Base-by-base conservation (phyloP, 345 rosid species). In the Carallia brachiata region DNA sequence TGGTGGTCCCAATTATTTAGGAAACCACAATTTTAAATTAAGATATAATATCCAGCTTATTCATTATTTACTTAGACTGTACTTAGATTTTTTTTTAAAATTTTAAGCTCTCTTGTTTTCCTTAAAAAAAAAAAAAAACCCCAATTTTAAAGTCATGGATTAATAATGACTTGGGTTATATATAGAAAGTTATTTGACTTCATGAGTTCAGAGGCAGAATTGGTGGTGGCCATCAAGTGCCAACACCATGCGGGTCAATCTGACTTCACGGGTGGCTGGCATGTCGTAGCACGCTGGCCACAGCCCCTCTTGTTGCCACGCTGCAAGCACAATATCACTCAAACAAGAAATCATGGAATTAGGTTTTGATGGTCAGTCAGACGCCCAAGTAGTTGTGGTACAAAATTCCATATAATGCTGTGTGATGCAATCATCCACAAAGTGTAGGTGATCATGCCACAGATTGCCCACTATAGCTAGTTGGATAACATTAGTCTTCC, bases 211-310 rank as follows among this genome's bases (percentile, higher is more conserved):
- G 0, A 44, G 12, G 16, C 16, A 44, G 3, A 44, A 44, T 10
- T 44, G 16, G 37, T 28, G 34, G 37, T 28, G 34, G 9, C 23
- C 56, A 63, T 71, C 68, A 32, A 71, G 61, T n/a, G 69, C 23
- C 10, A 7, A 31, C 17, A 32, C 40, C 76, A 73, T 60, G 76
- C 70, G 76, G 69, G 34, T 47, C 58, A 57, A 56, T 7, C 32
- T 34, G 47, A 47, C 2, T 57, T 57, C 69, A 65, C 32, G 63
- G 70, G 23, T 57, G 50, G 58, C 75, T 7, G 34, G 50, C 69
- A 65, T 19, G 44, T 40, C 48, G 0, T 4, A 19, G 70, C 75
- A 72, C 75, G 66, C 70, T 65, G 75, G 70, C 31, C 39, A n/a
- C 39, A 59, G 52, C 59, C 52, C 53, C 16, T 47, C n/a, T 1